Evolutionary conservation across 192 early-diverging fungal genomes (phyloP).

Genomic region (Backusella tuberculispora): DNA sequence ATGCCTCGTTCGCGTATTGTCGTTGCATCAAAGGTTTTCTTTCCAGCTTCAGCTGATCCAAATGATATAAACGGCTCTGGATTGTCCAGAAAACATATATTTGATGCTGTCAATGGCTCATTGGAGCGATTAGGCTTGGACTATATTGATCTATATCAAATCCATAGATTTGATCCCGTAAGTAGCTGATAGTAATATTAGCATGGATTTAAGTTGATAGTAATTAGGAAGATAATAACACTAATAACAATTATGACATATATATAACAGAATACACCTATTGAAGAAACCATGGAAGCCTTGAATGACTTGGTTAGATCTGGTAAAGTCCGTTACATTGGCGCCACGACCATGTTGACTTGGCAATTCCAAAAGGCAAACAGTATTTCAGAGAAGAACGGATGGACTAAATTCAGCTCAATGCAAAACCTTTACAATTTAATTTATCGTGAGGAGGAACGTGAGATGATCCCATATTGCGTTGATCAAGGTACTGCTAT

Average conservation of each 20-base stretch:
- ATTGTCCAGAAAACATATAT: conserved; percentile 35
- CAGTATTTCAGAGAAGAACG: conserved; percentile 49
- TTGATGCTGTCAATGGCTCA: conserved; percentile 32
- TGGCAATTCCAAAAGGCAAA: conserved; percentile 56
- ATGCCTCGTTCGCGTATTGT: conserved; percentile 38
- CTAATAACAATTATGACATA: background rate
- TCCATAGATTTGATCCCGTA: conserved; percentile 45
- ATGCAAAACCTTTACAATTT: conserved; percentile 54
- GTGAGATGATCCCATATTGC: conserved; percentile 57
- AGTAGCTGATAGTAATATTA: background rate
- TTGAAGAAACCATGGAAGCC: conserved; percentile 47
- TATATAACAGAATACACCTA: conserved; percentile 39
- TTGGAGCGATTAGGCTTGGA: conserved; percentile 29
- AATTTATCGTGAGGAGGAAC: conserved; percentile 56
- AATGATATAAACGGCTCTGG: conserved; percentile 27
- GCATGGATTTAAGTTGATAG: too few relatives aligned
- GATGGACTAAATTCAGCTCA: conserved; percentile 51
- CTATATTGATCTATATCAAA: conserved; percentile 59
- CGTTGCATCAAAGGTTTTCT: conserved; percentile 41
- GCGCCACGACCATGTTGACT: conserved; percentile 35
- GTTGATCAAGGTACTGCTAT: conserved; percentile 44
- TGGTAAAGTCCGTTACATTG: conserved; percentile 46
- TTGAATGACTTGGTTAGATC: conserved; percentile 44
- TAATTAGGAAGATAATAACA: background rate
- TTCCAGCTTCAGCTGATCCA: conserved; percentile 27